phyloP scores from a whole-genome alignment of 2,329 filamentous ascomycete species.

The Xylariaceae sp. region DNA sequence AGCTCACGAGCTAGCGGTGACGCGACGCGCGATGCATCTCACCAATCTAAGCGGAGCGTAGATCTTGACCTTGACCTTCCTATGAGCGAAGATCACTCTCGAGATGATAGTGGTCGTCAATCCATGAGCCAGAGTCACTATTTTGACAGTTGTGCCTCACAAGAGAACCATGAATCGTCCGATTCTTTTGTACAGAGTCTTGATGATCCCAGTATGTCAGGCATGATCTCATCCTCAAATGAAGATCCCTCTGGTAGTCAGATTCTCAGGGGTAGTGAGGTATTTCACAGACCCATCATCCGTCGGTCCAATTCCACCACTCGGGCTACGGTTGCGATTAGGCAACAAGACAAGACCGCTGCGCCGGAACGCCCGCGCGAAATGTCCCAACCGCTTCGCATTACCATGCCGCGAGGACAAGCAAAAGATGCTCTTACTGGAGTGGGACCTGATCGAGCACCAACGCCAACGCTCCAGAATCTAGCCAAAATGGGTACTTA shows the following conservation, averaged over 20 bases:
- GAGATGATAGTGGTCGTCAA: slow-evolving; percentile 60
- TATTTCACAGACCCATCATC: slow-evolving; percentile 78
- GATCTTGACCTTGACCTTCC: slow-evolving; percentile 47
- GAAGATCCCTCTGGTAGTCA: slow-evolving; percentile 87
- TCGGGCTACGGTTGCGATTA: slow-evolving; percentile 22
- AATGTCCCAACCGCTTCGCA: slow-evolving; percentile 17
- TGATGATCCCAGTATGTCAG: slow-evolving; percentile 70
- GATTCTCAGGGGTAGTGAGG: slow-evolving; percentile 79
- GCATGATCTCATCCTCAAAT: slow-evolving; percentile 61
- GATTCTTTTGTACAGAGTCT: slow-evolving; percentile 73
- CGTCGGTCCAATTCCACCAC: slow-evolving; percentile 44
- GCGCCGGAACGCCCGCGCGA: slow-evolving; percentile 19
- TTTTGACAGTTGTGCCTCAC: slow-evolving; percentile 43
- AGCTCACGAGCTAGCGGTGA: slow-evolving; percentile 57
- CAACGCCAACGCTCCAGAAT: slow-evolving; percentile 47
- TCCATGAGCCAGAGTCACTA: slow-evolving; percentile 48
- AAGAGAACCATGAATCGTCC: slow-evolving; percentile 58
- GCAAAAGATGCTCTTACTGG: slow-evolving; percentile 30
- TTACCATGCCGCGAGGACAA: slow-evolving; percentile 38
- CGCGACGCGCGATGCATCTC: slow-evolving; percentile 47
- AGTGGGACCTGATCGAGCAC: slow-evolving; percentile 28
- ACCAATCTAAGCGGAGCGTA: slow-evolving; percentile 46
- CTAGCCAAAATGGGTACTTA: slow-evolving; percentile 63
- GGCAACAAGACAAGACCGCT: slow-evolving; percentile 16
- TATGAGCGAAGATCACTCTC: slow-evolving; percentile 41